Evolutionary conservation across 768 basidiomycete species (phyloP).

Genomic region (Lactarius psammicola): DNA sequence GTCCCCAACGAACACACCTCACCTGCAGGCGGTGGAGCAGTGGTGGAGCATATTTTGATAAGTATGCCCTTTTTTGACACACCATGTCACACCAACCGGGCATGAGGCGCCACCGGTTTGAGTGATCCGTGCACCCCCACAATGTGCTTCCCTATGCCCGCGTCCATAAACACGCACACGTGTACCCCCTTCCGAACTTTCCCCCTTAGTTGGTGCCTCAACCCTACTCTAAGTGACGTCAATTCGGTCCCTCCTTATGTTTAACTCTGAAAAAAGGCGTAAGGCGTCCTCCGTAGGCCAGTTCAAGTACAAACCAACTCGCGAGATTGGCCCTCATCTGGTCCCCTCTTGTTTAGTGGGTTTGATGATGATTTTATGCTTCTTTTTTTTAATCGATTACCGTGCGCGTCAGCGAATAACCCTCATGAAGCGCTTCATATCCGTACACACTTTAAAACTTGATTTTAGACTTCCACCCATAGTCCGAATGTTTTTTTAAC

Average conservation of each 20-base stretch:
- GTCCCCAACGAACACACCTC: background rate
- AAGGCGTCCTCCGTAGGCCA: background rate
- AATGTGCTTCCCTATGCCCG: background rate
- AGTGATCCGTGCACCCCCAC: background rate
- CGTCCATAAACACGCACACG: background rate
- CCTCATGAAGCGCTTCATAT: background rate
- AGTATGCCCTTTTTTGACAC: slow-evolving; percentile 13
- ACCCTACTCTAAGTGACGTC: background rate
- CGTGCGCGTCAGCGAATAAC: background rate
- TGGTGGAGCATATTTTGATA: slow-evolving; percentile 10
- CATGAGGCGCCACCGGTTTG: slow-evolving; percentile 11
- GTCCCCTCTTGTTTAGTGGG: background rate
- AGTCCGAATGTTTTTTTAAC: background rate
- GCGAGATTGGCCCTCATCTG: too few species aligned
- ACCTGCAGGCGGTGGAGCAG: slow-evolving; percentile 19
- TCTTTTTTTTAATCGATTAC: background rate
- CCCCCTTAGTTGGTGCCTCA: background rate
- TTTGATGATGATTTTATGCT: background rate
- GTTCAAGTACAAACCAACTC: background rate
- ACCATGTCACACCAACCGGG: slow-evolving; percentile 12
- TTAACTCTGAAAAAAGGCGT: background rate
- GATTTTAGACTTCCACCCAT: background rate
- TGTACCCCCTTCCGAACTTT: slow-evolving; percentile 3
- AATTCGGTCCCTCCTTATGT: background rate
- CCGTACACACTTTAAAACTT: background rate